A percentile compares a stretch with the other conserved stretches of the same genome.
phyloP scores from a whole-genome alignment of 768 basidiomycete genomes.

The Suillus americanus region DNA sequence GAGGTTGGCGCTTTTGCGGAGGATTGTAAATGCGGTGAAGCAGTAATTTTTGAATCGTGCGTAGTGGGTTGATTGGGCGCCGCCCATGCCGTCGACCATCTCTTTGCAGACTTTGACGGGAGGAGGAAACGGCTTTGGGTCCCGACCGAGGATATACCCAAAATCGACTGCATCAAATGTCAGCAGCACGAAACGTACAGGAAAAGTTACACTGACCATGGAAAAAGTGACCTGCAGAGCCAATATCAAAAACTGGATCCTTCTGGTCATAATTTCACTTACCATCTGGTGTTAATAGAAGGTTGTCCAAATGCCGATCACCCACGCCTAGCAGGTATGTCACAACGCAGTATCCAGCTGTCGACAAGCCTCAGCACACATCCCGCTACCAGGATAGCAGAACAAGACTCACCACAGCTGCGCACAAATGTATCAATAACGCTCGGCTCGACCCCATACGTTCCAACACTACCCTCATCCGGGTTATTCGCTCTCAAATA shows the following conservation, averaged over 20 bases:
- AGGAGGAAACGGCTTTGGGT: slow-evolving; percentile 97
- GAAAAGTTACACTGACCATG: slow-evolving; percentile 61
- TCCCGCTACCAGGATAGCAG: slow-evolving; percentile 5
- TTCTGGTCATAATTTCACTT: slow-evolving; percentile 18
- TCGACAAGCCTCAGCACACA: slow-evolving; percentile 8
- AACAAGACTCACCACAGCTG: slow-evolving; percentile 77
- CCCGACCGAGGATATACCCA: slow-evolving; percentile 95
- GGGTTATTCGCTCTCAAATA: slow-evolving; percentile 86
- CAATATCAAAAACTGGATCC: not conserved
- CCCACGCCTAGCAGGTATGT: slow-evolving; percentile 97
- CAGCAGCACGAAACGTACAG: slow-evolving; percentile 5
- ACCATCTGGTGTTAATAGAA: slow-evolving; percentile 92
- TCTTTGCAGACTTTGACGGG: slow-evolving; percentile 99
- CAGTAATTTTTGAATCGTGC: slow-evolving; percentile 94
- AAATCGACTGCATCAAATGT: slow-evolving; percentile 75
- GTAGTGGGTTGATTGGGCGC: slow-evolving; percentile 92
- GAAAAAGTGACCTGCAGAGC: slow-evolving; percentile 80
- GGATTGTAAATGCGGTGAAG: slow-evolving; percentile 96
- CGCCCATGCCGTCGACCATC: slow-evolving; percentile 99
- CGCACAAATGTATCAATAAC: slow-evolving; percentile 96
- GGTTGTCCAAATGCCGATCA: slow-evolving; percentile 94
- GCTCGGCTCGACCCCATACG: slow-evolving; percentile 90
- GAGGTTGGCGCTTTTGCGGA: slow-evolving; percentile 95
- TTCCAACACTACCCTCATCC: slow-evolving; percentile 93
- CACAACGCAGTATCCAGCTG: slow-evolving; percentile 97